These are phyloP conservation scores for Fraxinus pennsylvanica DNA, from an alignment of 257 asterid genomes.

Conservation along the genomic window DNA sequence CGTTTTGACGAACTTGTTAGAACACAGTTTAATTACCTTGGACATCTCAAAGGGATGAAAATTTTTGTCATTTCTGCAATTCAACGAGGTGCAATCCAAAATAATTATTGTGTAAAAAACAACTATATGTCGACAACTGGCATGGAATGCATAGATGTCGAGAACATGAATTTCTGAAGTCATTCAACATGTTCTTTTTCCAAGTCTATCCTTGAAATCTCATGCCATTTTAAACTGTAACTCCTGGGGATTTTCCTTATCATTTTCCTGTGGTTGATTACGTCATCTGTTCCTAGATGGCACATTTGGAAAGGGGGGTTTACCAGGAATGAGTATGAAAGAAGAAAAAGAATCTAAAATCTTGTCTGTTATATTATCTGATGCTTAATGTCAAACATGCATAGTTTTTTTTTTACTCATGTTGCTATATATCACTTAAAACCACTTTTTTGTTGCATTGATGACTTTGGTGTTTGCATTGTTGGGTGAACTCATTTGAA, in stretches of 20 bases:
- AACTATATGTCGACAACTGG: not conserved
- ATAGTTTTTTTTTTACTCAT: too few relatives aligned
- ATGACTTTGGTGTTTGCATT: not conserved
- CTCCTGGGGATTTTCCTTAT: not conserved
- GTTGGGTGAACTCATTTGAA: not conserved
- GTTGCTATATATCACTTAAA: not conserved
- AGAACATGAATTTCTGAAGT: not conserved
- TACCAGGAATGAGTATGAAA: too few relatives aligned
- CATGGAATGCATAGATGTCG: not conserved
- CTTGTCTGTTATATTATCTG: too few relatives aligned
- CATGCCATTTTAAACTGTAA: not conserved
- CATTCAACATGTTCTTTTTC: not conserved
- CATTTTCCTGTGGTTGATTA: too few relatives aligned
- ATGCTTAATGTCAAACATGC: too few relatives aligned
- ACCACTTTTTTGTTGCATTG: not conserved
- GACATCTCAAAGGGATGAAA: not conserved
- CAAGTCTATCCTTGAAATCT: not conserved
- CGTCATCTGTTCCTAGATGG: not conserved
- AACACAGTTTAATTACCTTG: not conserved
- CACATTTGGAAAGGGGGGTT: too few relatives aligned
- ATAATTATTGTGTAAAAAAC: not conserved
- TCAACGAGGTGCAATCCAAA: not conserved
- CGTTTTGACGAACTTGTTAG: too few relatives aligned
- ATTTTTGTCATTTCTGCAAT: not conserved
- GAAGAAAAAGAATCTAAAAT: too few relatives aligned